These are phyloP conservation scores for Cymbopogon citratus DNA, from an alignment of 176 grass and related monocot genomes.

Conservation along the genomic window DNA sequence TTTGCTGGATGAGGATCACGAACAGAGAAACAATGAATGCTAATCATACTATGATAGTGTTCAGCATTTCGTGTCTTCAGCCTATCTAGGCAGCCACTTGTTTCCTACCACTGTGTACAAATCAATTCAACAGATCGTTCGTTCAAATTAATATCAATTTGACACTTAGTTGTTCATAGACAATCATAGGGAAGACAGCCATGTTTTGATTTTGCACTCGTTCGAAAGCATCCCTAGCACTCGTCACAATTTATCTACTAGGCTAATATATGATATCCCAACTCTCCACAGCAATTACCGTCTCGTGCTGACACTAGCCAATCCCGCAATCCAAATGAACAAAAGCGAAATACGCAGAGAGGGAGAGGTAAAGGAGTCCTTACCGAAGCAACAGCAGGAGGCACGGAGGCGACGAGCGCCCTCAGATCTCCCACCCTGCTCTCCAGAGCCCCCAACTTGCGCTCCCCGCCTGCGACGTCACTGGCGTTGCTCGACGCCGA, in stretches of 20 bases:
- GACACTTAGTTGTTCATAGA: background rate
- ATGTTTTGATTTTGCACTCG: background rate
- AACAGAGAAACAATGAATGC: background rate
- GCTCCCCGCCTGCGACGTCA: background rate
- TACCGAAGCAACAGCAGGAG: conserved; percentile 34
- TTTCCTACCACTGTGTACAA: background rate
- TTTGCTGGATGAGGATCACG: background rate
- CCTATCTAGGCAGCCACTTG: background rate
- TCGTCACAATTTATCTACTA: background rate
- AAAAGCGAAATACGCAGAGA: background rate
- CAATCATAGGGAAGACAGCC: background rate
- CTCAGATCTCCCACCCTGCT: conserved; percentile 36
- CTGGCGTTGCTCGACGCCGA: conserved; percentile 24
- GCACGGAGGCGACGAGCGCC: conserved; percentile 31
- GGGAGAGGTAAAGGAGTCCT: background rate
- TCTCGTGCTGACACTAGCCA: background rate
- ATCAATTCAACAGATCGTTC: background rate
- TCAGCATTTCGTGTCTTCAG: background rate
- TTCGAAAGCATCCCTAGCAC: background rate
- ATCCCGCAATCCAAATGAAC: background rate
- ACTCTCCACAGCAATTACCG: background rate
- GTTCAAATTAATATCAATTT: background rate
- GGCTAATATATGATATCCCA: background rate
- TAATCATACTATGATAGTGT: background rate
- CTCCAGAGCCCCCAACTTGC: conserved; percentile 23